A percentile compares a stretch with the other conserved stretches of the same genome.
These are phyloP conservation scores for Alternaria brassicae DNA, from an alignment of 2,329 filamentous ascomycete genomes.

Conservation along the genomic window DNA sequence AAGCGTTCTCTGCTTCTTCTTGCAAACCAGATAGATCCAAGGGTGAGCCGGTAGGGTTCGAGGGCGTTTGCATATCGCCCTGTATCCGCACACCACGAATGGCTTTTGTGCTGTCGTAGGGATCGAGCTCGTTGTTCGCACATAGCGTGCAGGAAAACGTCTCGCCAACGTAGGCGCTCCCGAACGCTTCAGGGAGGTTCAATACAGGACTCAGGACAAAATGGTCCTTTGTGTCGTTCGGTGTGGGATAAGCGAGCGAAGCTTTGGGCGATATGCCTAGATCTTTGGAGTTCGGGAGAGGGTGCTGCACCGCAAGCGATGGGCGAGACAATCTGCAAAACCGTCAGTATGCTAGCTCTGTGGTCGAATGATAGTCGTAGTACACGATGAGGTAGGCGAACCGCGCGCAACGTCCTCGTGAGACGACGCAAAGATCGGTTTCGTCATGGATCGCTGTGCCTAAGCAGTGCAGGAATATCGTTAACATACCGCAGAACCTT, in stretches of 20 bases:
- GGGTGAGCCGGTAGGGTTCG: conserved; percentile 66
- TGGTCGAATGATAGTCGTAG: neutral
- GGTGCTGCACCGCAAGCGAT: conserved; percentile 74
- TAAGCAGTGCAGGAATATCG: neutral
- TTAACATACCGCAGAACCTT: conserved; percentile 79
- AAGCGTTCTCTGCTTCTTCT: conserved; percentile 36
- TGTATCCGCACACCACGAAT: conserved; percentile 82
- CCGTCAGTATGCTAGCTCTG: neutral
- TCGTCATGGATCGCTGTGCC: neutral
- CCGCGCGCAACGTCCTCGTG: neutral
- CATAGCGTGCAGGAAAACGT: conserved; percentile 93
- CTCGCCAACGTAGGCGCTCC: conserved; percentile 93
- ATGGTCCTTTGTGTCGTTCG: conserved; percentile 55
- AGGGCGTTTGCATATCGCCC: conserved; percentile 95
- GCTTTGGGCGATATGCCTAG: conserved; percentile 65
- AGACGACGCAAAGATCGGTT: neutral
- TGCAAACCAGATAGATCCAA: conserved; percentile 65
- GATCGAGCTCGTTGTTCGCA: conserved; percentile 82
- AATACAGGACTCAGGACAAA: conserved; percentile 69
- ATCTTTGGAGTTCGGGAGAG: conserved; percentile 63
- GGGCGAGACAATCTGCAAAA: conserved; percentile 76
- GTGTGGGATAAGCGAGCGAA: conserved; percentile 70
- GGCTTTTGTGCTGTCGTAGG: conserved; percentile 50
- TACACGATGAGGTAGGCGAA: neutral
- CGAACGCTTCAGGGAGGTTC: conserved; percentile 88